phyloP scores from a whole-genome alignment of 768 basidiomycete genomes.

The Boletus eberwhitei region DNA sequence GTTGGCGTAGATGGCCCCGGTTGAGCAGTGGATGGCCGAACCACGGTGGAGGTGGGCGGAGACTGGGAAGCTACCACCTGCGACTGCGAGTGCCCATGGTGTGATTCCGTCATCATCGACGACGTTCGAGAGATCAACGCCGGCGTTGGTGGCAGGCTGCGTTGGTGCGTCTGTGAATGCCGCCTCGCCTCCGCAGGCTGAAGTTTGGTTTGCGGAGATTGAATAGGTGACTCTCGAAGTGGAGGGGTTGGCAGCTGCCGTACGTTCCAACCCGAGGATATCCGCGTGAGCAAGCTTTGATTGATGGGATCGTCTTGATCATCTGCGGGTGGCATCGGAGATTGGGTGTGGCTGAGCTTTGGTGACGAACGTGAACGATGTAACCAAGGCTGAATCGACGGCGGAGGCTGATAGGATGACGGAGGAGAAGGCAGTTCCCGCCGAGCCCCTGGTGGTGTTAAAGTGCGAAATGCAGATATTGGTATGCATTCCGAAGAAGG shows the following conservation, averaged over 20 bases:
- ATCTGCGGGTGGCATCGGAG: slow-evolving; percentile 13
- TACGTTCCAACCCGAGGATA: slow-evolving; percentile 18
- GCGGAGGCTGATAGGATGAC: slow-evolving; percentile 30
- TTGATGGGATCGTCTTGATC: slow-evolving; percentile 17
- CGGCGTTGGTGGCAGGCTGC: slow-evolving; percentile 44
- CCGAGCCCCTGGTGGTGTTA: slow-evolving; percentile 17
- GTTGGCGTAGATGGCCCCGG: slow-evolving; percentile 12
- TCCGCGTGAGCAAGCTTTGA: slow-evolving; percentile 15
- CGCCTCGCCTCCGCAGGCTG: slow-evolving; percentile 17
- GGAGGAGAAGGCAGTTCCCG: slow-evolving; percentile 31
- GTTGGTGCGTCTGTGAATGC: slow-evolving; percentile 29
- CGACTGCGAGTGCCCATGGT: slow-evolving; percentile 22
- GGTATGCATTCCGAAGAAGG: slow-evolving; percentile 31
- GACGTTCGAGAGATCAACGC: slow-evolving; percentile 13
- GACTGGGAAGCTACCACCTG: slow-evolving; percentile 8
- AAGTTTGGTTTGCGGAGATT: slow-evolving; percentile 13
- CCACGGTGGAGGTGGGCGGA: background rate
- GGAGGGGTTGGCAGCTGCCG: slow-evolving; percentile 36
- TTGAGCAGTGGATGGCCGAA: slow-evolving; percentile 15
- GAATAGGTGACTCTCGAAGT: slow-evolving; percentile 16
- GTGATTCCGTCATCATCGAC: slow-evolving; percentile 10
- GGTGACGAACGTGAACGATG: slow-evolving; percentile 39
- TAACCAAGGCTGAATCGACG: slow-evolving; percentile 26
- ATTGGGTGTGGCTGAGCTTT: slow-evolving; percentile 23
- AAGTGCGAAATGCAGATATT: slow-evolving; percentile 18